A percentile compares a stretch with the other conserved stretches of the same genome.
These are phyloP conservation scores for Xanthoconium separans DNA, from an alignment of 1,284 basidiomycete genomes.

Conservation along the genomic window DNA sequence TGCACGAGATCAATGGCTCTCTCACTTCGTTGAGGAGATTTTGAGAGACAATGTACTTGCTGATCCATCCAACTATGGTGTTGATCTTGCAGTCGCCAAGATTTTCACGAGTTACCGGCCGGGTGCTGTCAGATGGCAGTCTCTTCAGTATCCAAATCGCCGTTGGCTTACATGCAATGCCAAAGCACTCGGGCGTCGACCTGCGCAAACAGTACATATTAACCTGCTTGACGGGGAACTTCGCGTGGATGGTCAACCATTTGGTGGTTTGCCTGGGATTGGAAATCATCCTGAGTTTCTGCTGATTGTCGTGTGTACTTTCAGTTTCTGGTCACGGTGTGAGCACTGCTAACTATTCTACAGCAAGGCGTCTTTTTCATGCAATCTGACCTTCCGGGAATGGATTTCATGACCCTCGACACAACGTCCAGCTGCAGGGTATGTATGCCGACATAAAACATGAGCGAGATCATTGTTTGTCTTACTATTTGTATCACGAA, in stretches of 20 bases:
- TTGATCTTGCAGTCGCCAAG: neutral
- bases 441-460: no score
- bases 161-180: neutral
- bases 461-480: no score
- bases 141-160: neutral
- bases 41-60: neutral
- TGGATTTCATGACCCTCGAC: conserved; percentile 36
- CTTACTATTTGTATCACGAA: no score
- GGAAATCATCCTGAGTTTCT: conserved; percentile 28
- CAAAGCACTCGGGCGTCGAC: neutral
- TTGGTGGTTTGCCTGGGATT: conserved; percentile 28
- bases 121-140: neutral
- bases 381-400: conserved; percentile 34
- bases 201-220: neutral
- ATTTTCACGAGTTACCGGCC: neutral
- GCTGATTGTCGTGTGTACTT: conserved; percentile 31
- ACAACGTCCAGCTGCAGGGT: conserved; percentile 14
- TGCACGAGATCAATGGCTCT: neutral
- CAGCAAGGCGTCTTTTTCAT: conserved; percentile 38
- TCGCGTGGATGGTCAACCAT: conserved; percentile 31
- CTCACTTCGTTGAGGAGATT: neutral
- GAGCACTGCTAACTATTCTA: neutral
- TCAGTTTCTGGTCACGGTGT: neutral
- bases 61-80: neutral
- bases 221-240: conserved; percentile 3